Evolutionary conservation across 2,329 filamentous ascomycete species (phyloP), one percentile per base, ranked within the genome.

Genomic region (Chaetoscypha palmicola): DNA sequence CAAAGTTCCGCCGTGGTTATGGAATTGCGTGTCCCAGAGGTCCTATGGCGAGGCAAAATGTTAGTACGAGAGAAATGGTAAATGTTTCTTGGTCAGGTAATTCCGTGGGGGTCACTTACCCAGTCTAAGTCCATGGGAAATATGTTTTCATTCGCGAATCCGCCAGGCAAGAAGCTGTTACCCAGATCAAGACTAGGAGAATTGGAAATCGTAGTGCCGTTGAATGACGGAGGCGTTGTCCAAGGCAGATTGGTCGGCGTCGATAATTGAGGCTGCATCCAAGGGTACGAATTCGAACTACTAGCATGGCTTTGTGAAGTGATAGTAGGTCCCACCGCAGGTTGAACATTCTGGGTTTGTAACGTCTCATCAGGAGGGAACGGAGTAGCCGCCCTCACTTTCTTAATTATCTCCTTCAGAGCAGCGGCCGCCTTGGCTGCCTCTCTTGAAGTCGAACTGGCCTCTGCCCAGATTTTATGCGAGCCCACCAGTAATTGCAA

Each of bases 401-500:
- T 54, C n/a, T 24, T 37, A 7, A 56, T 19, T 48, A 56, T 55
- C 1, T 42, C 31, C 23, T 41, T 51, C 21, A 58, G 21, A 3
- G 48, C 49, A 11, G 41, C 48, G 3, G 49, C 45, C 23, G 53
- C 55, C 36, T 52, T 56, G 2, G 42, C 26, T 5, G 50, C 51
- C n/a, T 58, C 56, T 24, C 43, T 47, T 8, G 51, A 56, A 4
- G 35, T 24, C 7, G 33, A 8, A 7, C 48, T 50, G 7, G 33
- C 20, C 7, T 48, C 34, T 12, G 49, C 38, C 52, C 52, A 58
- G n/a, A 58, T 51, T 5, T 44, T n/a, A 21, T 52, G 49, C 10
- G 48, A 52, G 7, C 38, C 44, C 19, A 51, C 33, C 5, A 58
- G 32, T 8, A 48, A 42, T 12, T 48, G 20, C 2, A 52, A 28